phyloP scores from a whole-genome alignment of 2,329 filamentous ascomycete genomes.

The Alternaria ventricosa region DNA sequence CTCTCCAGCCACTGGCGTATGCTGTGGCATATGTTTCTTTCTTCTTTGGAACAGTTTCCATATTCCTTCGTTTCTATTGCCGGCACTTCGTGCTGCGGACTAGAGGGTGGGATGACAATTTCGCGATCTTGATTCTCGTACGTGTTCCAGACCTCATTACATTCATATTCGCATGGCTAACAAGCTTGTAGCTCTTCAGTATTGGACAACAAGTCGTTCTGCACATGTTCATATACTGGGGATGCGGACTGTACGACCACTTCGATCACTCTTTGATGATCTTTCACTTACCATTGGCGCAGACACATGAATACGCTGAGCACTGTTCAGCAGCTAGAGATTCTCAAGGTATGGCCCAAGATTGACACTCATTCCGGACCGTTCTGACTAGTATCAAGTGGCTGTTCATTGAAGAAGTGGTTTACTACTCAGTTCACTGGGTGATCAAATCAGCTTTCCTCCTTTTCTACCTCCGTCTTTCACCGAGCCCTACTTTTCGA shows the following conservation, averaged over 20 bases:
- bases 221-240: constrained; percentile 28
- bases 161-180: neutral
- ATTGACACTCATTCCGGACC: neutral
- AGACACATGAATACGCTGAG: constrained; percentile 2
- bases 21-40: constrained; percentile 25
- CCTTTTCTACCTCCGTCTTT: constrained; percentile 44
- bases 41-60: constrained; percentile 18
- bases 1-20: constrained; percentile 25
- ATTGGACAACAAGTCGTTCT: constrained; percentile 24
- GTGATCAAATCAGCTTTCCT: constrained; percentile 45
- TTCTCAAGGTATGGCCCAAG: neutral
- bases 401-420: constrained; percentile 43
- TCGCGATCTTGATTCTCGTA: constrained; percentile 17
- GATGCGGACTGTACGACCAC: constrained; percentile 25
- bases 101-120: constrained; percentile 27
- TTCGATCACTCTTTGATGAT: neutral
- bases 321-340: constrained; percentile 4
- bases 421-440: constrained; percentile 42
- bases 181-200: constrained; percentile 6
- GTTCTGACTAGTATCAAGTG: constrained; percentile 3
- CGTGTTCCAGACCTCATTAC: neutral
- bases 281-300: neutral
- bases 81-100: constrained; percentile 19
- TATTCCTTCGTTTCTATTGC: constrained; percentile 25
- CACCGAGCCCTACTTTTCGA: constrained; percentile 30